Evolutionary conservation across 345 rosid genomes (phyloP).

Genomic region (Moringa oleifera): DNA sequence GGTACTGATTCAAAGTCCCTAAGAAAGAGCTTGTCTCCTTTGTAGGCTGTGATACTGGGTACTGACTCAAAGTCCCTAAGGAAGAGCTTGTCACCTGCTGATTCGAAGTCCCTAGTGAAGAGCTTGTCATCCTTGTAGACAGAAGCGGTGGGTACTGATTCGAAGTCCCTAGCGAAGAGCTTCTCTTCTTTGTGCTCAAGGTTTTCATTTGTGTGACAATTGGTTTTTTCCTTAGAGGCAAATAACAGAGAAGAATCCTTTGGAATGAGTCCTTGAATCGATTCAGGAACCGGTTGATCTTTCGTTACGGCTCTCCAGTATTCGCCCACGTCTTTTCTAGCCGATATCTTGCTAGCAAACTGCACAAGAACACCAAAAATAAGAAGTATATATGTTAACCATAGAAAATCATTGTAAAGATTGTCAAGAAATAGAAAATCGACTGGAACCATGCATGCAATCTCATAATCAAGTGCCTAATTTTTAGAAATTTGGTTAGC

Average conservation of each 20-base stretch:
- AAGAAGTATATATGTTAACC: not conserved
- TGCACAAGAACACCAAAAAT: not conserved
- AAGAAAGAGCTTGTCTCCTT: not conserved
- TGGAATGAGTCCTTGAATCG: not conserved
- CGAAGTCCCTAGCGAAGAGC: no score
- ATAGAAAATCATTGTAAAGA: no score
- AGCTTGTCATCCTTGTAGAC: no score
- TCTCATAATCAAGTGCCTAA: no score
- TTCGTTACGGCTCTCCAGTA: not conserved
- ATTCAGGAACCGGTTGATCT: not conserved
- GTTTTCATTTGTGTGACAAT: not conserved
- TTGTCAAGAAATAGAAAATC: no score
- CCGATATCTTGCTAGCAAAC: not conserved
- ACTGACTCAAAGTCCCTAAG: not conserved
- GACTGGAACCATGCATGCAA: no score
- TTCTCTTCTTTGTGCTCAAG: not conserved
- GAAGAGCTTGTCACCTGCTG: no score
- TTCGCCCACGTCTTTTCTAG: not conserved
- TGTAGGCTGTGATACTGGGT: no score
- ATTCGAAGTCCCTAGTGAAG: no score
- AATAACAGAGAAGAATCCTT: not conserved
- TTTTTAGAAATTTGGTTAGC: no score
- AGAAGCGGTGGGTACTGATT: no score
- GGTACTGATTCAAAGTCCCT: conserved; percentile 18
- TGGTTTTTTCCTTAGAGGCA: not conserved